Conservation (phyloP, 441 rosid species). For the Bruguiera hainesii region DNA sequence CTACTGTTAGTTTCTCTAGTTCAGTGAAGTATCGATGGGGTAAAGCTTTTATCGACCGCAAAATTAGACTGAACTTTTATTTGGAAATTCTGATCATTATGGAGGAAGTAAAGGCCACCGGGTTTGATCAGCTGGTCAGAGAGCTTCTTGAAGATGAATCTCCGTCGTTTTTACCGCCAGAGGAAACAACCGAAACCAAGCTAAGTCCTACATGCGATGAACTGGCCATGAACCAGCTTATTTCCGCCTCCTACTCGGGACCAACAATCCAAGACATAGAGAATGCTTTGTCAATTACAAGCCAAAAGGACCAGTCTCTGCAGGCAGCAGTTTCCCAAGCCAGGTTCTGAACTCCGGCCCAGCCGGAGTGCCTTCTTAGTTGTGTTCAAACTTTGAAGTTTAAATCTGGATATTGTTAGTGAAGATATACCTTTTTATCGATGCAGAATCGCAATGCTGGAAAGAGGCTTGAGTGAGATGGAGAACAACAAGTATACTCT, state of each 20-base stretch:
- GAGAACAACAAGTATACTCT: slow-evolving; percentile 66
- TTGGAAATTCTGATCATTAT: slow-evolving; percentile 6
- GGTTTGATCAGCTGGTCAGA: slow-evolving; percentile 31
- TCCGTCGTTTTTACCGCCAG: slow-evolving; percentile 35
- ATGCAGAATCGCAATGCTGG: slow-evolving; percentile 33
- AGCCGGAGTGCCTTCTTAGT: background rate
- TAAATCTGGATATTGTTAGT: background rate
- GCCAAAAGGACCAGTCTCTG: slow-evolving; percentile 13
- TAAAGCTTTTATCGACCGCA: background rate
- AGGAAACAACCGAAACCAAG: slow-evolving; percentile 12
- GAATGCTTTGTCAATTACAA: slow-evolving; percentile 34
- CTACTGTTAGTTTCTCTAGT: slow-evolving; percentile 17
- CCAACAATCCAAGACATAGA: slow-evolving; percentile 59
- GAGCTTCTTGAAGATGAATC: slow-evolving; percentile 46
- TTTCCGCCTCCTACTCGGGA: slow-evolving; percentile 45
- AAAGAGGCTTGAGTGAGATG: slow-evolving; percentile 38
- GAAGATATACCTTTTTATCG: background rate
- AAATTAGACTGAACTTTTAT: background rate
- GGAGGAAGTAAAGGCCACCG: slow-evolving; percentile 24
- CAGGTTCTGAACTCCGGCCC: slow-evolving; percentile 24
- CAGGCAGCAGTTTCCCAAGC: slow-evolving; percentile 23
- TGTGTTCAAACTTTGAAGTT: background rate
- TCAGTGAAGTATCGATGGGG: background rate
- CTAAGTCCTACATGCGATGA: slow-evolving; percentile 18
- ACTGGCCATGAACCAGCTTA: slow-evolving; percentile 28